Conservation (phyloP, 257 asterid species). For the Phtheirospermum japonicum region DNA sequence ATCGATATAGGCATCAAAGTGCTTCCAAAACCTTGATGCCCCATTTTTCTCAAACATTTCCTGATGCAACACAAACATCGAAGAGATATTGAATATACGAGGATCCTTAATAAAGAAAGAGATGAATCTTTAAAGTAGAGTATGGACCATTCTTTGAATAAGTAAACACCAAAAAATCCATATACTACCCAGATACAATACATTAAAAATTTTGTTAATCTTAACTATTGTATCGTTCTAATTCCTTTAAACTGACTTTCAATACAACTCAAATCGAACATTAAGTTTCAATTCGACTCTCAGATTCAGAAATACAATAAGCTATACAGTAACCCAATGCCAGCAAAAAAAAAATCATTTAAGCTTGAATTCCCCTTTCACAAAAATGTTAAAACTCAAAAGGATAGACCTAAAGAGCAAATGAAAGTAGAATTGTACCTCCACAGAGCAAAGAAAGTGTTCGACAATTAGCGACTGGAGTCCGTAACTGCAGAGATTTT, state of each 20-base stretch:
- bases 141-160: conserved; percentile 7
- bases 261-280: not conserved
- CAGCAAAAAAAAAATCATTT: not conserved
- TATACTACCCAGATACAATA: no score
- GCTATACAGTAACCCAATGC: not conserved
- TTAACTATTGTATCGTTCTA: no score
- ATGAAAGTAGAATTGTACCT: conserved; percentile 40
- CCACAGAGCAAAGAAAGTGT: conserved; percentile 62
- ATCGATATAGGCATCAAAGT: conserved; percentile 58
- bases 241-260: not conserved
- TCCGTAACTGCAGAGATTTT: conserved; percentile 50
- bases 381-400: no score
- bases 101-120: not conserved
- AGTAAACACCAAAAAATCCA: not conserved
- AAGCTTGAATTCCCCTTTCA: not conserved
- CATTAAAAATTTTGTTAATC: no score
- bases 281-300: not conserved
- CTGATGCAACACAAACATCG: conserved; percentile 44
- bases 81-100: not conserved
- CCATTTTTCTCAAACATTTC: conserved; percentile 66
- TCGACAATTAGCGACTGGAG: conserved; percentile 62
- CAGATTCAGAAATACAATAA: not conserved
- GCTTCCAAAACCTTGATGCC: conserved; percentile 80
- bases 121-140: not conserved
- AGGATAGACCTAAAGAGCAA: not conserved